phyloP scores from a whole-genome alignment of 2,329 filamentous ascomycete genomes.

The Microdochium nivale region DNA sequence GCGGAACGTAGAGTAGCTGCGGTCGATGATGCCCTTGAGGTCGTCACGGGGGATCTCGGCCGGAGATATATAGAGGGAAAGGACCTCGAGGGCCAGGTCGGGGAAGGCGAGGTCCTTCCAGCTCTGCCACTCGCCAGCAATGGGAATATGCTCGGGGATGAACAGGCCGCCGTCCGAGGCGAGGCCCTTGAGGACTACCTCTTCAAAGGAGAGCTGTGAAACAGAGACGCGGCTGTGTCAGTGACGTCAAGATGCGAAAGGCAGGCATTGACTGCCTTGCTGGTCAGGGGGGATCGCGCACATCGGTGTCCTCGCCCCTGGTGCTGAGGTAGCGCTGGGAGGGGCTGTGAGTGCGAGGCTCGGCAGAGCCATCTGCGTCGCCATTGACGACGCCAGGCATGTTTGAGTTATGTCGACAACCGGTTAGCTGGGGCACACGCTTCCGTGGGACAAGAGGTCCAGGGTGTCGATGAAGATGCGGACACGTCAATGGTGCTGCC shows the following conservation, averaged over 20 bases:
- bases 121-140: conserved; percentile 45
- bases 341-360: conserved; percentile 26
- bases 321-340: conserved; percentile 44
- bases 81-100: conserved; percentile 75
- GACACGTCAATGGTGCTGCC: neutral
- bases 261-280: conserved; percentile 6
- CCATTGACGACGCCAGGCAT: conserved; percentile 32
- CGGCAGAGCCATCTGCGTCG: conserved; percentile 22
- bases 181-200: conserved; percentile 82
- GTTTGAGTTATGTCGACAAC: conserved; percentile 6
- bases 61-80: conserved; percentile 79
- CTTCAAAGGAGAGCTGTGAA: conserved; percentile 69
- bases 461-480: neutral
- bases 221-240: conserved; percentile 22
- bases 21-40: conserved; percentile 72
- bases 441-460: neutral
- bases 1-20: conserved; percentile 86
- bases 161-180: conserved; percentile 83
- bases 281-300: conserved; percentile 18
- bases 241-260: conserved; percentile 1
- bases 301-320: conserved; percentile 39
- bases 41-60: conserved; percentile 74
- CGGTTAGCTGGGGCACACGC: neutral
- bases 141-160: conserved; percentile 75
- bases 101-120: conserved; percentile 76